Conservation (phyloP, 371 early-diverging fungal genomes). For the Fennellomyces sp. region DNA sequence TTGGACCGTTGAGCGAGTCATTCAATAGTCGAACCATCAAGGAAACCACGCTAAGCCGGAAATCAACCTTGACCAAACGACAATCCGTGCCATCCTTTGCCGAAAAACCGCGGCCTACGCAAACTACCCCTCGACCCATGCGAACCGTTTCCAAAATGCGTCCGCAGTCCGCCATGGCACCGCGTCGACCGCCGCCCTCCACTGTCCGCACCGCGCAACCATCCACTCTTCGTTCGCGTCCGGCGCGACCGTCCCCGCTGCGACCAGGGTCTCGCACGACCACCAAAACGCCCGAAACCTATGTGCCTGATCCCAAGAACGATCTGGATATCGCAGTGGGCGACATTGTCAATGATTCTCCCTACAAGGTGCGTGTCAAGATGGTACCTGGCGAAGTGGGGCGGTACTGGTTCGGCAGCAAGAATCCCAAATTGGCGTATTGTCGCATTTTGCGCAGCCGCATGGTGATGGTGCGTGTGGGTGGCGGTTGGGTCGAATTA, state of each 20-base stretch:
- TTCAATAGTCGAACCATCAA: constrained; percentile 11
- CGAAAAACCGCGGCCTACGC: constrained; percentile 28
- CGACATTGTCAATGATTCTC: constrained; percentile 65
- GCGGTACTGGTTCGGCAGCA: constrained; percentile 74
- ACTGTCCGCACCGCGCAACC: not conserved
- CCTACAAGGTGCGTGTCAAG: constrained; percentile 46
- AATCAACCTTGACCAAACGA: constrained; percentile 22
- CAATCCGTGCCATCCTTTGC: constrained; percentile 26
- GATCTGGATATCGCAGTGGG: constrained; percentile 76
- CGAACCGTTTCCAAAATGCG: not conserved
- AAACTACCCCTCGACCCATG: constrained; percentile 30
- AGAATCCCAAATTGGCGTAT: constrained; percentile 71
- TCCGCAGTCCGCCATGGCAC: constrained; percentile 15
- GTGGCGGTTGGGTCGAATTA: constrained; percentile 79
- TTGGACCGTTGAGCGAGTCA: constrained; percentile 34
- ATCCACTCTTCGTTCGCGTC: too few relatives aligned
- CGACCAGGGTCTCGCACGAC: not conserved
- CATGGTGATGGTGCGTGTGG: constrained; percentile 82
- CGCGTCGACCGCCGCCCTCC: not conserved
- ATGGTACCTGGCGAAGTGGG: constrained; percentile 67
- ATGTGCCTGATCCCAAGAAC: constrained; percentile 71
- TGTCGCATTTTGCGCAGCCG: constrained; percentile 71
- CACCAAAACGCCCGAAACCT: constrained; percentile 27
- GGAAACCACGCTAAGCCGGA: constrained; percentile 21
- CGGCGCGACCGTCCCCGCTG: constrained; percentile 1